Percentiles rank a stretch among this genome's conserved stretches.
phyloP scores from a whole-genome alignment of 106 monocot species.

The Hemerocallis citrina region DNA sequence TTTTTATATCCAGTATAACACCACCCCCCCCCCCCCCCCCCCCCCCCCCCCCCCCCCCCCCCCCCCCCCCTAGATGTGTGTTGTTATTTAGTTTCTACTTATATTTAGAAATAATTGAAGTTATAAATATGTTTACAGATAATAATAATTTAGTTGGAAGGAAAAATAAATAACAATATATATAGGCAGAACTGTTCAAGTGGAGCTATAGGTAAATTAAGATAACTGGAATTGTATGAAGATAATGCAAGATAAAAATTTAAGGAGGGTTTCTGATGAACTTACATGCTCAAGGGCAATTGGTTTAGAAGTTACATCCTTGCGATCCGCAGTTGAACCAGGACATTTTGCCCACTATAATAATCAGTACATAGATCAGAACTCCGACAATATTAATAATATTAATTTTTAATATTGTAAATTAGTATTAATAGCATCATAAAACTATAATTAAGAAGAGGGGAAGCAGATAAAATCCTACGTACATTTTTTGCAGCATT shows the following conservation, averaged over 20 bases:
- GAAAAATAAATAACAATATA: neutral
- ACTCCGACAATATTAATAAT: too few relatives aligned
- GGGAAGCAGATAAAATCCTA: neutral
- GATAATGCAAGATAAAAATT: neutral
- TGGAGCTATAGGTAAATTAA: too few relatives aligned
- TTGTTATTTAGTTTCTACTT: too few relatives aligned
- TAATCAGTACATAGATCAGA: neutral
- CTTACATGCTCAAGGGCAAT: conserved; percentile 7
- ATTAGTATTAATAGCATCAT: neutral
- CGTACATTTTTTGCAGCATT: conserved; percentile 20
- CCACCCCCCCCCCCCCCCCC: too few relatives aligned
- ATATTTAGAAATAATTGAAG: too few relatives aligned
- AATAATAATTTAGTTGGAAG: neutral
- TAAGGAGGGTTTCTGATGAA: neutral
- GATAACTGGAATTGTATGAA: neutral
- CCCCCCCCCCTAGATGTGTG: too few relatives aligned
- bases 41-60: too few relatives aligned
- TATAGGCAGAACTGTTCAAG: neutral
- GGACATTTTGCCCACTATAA: conserved; percentile 25
- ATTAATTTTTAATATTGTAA: neutral
- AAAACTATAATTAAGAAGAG: too few relatives aligned
- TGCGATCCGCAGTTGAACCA: neutral
- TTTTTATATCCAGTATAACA: too few relatives aligned
- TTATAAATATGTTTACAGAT: too few relatives aligned
- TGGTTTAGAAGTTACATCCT: neutral